Conservation (phyloP, 2,329 filamentous ascomycete genomes). For the Pochonia chlamydosporia region DNA sequence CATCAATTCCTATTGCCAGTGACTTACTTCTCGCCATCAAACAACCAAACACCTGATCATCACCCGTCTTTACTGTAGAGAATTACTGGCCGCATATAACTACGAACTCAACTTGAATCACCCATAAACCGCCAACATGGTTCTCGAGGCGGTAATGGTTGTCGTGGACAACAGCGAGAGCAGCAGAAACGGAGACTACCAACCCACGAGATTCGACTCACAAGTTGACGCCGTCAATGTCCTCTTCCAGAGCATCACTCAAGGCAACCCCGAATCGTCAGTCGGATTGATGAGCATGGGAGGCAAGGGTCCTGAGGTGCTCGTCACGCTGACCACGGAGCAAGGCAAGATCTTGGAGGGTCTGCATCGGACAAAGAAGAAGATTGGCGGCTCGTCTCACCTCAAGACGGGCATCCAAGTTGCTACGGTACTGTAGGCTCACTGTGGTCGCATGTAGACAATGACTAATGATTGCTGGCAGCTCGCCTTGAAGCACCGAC, state of each 20-base stretch:
- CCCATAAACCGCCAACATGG: constrained; percentile 63
- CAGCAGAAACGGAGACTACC: constrained; percentile 90
- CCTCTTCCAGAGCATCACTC: constrained; percentile 92
- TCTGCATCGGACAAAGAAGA: constrained; percentile 79
- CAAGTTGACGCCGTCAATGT: constrained; percentile 93
- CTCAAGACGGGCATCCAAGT: constrained; percentile 93
- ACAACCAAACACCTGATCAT: neutral
- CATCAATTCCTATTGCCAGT: neutral
- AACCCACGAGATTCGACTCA: constrained; percentile 91
- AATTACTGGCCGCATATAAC: too few species aligned
- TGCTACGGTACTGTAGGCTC: constrained; percentile 67
- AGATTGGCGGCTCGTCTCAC: constrained; percentile 85
- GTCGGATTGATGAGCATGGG: constrained; percentile 99
- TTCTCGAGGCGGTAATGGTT: constrained; percentile 98
- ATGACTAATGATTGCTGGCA: constrained; percentile 32
- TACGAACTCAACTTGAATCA: too few species aligned
- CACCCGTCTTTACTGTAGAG: neutral
- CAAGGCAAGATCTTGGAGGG: constrained; percentile 93
- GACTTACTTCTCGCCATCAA: neutral
- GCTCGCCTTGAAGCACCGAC: constrained; percentile 94
- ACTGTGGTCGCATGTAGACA: neutral
- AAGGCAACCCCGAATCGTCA: constrained; percentile 92
- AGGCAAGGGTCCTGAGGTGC: constrained; percentile 91
- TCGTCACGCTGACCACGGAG: constrained; percentile 93
- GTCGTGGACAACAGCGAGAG: constrained; percentile 99